Evolutionary conservation across 2,329 filamentous ascomycete species (phyloP).

Genomic region (Claviceps sp.): DNA sequence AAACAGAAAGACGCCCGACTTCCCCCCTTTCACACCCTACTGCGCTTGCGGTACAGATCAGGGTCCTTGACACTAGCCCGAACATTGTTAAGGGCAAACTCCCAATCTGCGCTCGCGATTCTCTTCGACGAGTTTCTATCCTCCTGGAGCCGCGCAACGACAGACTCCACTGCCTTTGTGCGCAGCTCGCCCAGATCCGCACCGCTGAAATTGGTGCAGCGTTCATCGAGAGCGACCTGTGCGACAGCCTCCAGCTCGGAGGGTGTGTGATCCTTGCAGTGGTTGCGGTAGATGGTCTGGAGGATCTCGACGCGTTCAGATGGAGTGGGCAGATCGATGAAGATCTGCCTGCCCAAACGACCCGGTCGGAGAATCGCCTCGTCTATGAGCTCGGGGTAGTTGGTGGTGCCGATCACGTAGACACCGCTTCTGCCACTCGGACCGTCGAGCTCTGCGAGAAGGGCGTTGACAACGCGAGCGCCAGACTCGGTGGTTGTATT

Average conservation of each 20-base stretch:
- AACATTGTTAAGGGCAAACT: no score
- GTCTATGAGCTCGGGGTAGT: slow-evolving; percentile 92
- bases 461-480: slow-evolving; percentile 82
- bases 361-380: slow-evolving; percentile 88
- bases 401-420: slow-evolving; percentile 90
- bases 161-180: slow-evolving; percentile 30
- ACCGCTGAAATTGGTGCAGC: slow-evolving; percentile 66
- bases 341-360: slow-evolving; percentile 75
- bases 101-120: slow-evolving; percentile 32
- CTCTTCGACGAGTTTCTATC: no score
- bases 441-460: slow-evolving; percentile 89
- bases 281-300: slow-evolving; percentile 45
- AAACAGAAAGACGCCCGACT: no score
- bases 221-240: slow-evolving; percentile 48
- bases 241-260: slow-evolving; percentile 42
- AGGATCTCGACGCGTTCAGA: slow-evolving; percentile 79
- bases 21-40: no score
- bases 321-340: slow-evolving; percentile 71
- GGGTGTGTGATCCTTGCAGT: slow-evolving; percentile 21
- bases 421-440: slow-evolving; percentile 69
- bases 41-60: no score
- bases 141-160: slow-evolving; percentile 27
- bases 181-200: slow-evolving; percentile 42
- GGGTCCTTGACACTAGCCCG: no score
- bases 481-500: slow-evolving; percentile 68